Percentiles rank a stretch among this genome's conserved stretches.
phyloP scores from a whole-genome alignment of 192 early-diverging fungal species.

The Diversispora epigaea region DNA sequence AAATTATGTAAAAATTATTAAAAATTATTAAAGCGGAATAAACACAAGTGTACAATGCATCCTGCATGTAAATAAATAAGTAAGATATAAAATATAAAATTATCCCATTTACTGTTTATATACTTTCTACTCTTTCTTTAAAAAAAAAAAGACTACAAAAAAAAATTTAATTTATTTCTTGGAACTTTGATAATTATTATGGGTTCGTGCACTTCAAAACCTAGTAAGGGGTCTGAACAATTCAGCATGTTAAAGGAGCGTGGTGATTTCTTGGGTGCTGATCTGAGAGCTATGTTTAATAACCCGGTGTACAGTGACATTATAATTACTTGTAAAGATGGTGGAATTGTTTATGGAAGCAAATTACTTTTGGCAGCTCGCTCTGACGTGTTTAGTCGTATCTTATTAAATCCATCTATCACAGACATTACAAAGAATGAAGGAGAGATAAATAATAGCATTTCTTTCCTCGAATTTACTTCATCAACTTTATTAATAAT shows the following conservation, averaged over 20 bases:
- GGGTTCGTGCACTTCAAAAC: no score
- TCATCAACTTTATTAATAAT: slow-evolving; percentile 11
- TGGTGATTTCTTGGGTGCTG: slow-evolving; percentile 5
- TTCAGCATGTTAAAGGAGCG: not conserved
- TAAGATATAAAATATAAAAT: no score
- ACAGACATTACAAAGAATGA: not conserved
- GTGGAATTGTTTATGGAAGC: not conserved
- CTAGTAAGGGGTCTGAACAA: not conserved
- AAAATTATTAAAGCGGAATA: no score
- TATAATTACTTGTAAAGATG: not conserved
- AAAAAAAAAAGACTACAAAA: no score
- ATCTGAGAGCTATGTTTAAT: slow-evolving; percentile 2
- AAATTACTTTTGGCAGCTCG: slow-evolving; percentile 23
- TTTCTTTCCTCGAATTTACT: slow-evolving; percentile 18
- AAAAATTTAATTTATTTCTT: no score
- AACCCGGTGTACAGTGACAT: slow-evolving; percentile 18
- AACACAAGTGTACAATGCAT: no score
- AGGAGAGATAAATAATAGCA: not conserved
- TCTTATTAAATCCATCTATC: not conserved
- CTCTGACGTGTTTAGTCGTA: slow-evolving; percentile 3
- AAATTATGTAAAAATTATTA: no score
- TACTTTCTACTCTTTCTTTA: no score
- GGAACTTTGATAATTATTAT: no score
- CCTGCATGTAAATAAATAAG: no score
- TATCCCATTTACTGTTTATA: no score